These are phyloP conservation scores for Exophiala alcalophila DNA, from an alignment of 2,329 filamentous ascomycete genomes.

Conservation along the genomic window DNA sequence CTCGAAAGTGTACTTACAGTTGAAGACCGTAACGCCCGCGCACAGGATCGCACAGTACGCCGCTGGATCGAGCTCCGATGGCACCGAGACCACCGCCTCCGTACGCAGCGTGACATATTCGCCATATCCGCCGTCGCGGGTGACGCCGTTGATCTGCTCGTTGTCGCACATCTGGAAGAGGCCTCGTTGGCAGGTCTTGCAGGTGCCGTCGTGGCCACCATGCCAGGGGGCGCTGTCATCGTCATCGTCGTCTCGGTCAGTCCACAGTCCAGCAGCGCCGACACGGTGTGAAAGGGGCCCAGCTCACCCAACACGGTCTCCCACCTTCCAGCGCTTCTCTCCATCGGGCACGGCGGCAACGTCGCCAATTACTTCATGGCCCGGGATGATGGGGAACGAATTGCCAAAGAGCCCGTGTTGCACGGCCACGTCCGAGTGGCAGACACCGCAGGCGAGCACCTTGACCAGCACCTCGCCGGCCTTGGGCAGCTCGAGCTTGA, in stretches of 20 bases:
- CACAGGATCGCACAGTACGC: conserved; percentile 49
- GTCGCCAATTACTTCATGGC: conserved; percentile 70
- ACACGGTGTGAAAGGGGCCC: neutral
- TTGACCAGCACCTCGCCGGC: conserved; percentile 62
- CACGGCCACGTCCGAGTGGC: conserved; percentile 58
- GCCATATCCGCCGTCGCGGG: conserved; percentile 61
- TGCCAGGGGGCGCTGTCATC: conserved; percentile 58
- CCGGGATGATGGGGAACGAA: conserved; percentile 60
- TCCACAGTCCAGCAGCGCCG: too few relatives aligned
- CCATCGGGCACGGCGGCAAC: conserved; percentile 59
- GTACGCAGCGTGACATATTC: conserved; percentile 40
- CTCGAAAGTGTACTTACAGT: conserved; percentile 30
- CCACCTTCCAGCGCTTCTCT: conserved; percentile 59
- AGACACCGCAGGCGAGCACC: conserved; percentile 69
- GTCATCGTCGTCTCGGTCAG: too few relatives aligned
- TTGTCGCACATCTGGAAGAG: conserved; percentile 68
- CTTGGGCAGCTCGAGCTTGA: conserved; percentile 56
- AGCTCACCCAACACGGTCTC: conserved; percentile 62
- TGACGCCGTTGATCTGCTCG: conserved; percentile 62
- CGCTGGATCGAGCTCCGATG: conserved; percentile 46
- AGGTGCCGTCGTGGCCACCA: conserved; percentile 56
- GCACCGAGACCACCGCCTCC: conserved; percentile 47
- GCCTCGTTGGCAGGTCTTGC: conserved; percentile 61
- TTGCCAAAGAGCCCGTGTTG: conserved; percentile 53
- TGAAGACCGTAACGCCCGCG: conserved; percentile 54